Evolutionary conservation across 2,329 filamentous ascomycete genomes (phyloP).

Genomic region (Pyrenochaeta sp.): DNA sequence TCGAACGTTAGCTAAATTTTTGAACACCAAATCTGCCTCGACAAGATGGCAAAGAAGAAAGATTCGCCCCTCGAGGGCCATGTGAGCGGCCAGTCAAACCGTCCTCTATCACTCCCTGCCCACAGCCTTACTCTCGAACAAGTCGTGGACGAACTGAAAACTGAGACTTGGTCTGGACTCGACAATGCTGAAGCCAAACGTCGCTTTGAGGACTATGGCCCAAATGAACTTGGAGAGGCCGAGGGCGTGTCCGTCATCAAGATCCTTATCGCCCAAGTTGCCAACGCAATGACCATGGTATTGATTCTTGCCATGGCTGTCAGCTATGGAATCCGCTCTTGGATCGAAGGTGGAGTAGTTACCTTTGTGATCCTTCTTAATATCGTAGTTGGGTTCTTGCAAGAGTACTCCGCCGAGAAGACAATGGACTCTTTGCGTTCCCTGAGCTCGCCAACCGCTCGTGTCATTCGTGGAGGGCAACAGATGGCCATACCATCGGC

Average conservation of each 20-base stretch:
- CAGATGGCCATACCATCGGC: constrained; percentile 62
- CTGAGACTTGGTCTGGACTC: constrained; percentile 72
- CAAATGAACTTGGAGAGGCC: constrained; percentile 75
- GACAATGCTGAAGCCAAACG: constrained; percentile 66
- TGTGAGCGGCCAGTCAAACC: constrained; percentile 54
- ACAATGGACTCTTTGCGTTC: constrained; percentile 60
- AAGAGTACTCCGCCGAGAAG: constrained; percentile 59
- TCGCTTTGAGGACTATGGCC: constrained; percentile 67
- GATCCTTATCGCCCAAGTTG: constrained; percentile 75
- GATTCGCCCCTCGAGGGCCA: constrained; percentile 34
- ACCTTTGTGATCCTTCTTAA: constrained; percentile 57
- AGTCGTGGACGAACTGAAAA: constrained; percentile 65
- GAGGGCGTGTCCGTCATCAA: constrained; percentile 74
- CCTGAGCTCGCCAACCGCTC: constrained; percentile 57
- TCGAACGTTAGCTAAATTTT: constrained; percentile 12
- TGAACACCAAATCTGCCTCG: background rate
- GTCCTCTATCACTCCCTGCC: constrained; percentile 67
- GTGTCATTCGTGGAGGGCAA: constrained; percentile 62
- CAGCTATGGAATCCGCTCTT: constrained; percentile 57
- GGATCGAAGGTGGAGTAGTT: constrained; percentile 60
- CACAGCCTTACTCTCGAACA: constrained; percentile 65
- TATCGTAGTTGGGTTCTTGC: constrained; percentile 56
- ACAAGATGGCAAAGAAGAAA: constrained; percentile 33
- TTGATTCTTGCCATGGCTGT: constrained; percentile 60
- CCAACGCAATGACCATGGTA: constrained; percentile 80